These are phyloP conservation scores for Heliamphora pulchella DNA, from an alignment of 179 eudicot species.

Conservation along the genomic window DNA sequence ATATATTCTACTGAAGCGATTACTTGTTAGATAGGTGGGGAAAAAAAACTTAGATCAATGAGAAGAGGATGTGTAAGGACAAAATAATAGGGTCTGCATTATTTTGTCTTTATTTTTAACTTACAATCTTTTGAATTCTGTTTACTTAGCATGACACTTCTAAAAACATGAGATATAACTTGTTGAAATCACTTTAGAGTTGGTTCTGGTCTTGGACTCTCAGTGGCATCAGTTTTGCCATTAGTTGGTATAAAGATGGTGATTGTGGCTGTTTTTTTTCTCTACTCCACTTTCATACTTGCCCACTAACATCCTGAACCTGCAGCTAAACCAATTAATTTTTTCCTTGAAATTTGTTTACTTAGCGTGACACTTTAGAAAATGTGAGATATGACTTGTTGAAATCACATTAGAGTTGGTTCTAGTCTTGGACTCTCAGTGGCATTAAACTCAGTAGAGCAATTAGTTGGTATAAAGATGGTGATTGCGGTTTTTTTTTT, in stretches of 20 bases:
- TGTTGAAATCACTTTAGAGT: not conserved
- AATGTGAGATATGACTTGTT: not conserved
- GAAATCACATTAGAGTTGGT: not conserved
- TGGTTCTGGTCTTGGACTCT: not conserved
- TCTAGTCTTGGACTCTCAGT: not conserved
- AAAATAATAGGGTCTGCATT: not conserved
- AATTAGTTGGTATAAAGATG: not conserved
- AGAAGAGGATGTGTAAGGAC: not conserved
- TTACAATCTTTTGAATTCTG: not conserved
- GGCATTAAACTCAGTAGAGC: not conserved
- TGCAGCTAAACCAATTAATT: conserved; percentile 41
- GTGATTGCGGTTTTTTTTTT: not conserved
- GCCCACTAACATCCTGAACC: not conserved
- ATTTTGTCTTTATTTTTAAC: not conserved
- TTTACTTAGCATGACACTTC: not conserved
- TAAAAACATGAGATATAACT: not conserved
- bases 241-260: not conserved
- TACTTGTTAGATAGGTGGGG: too few relatives aligned
- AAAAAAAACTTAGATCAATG: too few relatives aligned
- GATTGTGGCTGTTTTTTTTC: not conserved
- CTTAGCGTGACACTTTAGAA: not conserved
- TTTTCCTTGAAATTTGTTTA: not conserved
- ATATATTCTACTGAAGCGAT: too few relatives aligned
- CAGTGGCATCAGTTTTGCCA: not conserved
- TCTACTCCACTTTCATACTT: not conserved